These are phyloP conservation scores for Trichophyton simii DNA, from an alignment of 2,329 filamentous ascomycete genomes.

Conservation along the genomic window DNA sequence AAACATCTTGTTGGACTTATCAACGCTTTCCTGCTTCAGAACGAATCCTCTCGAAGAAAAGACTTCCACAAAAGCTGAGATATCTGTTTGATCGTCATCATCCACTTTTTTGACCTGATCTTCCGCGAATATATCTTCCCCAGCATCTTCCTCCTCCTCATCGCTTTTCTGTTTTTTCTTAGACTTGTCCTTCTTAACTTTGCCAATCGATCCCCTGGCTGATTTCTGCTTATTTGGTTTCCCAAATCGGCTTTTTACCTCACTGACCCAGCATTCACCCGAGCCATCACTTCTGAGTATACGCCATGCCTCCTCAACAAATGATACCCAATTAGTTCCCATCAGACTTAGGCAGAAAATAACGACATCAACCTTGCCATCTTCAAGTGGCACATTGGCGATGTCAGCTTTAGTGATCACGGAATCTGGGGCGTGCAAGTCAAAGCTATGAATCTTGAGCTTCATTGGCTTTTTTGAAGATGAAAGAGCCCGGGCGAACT, in stretches of 20 bases:
- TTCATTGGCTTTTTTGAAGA: conserved; percentile 52
- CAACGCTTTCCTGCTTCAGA: conserved; percentile 60
- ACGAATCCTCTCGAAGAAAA: conserved; percentile 70
- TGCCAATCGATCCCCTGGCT: conserved; percentile 15
- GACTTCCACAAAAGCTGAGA: conserved; percentile 74
- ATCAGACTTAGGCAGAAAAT: conserved; percentile 95
- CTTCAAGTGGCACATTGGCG: conserved; percentile 61
- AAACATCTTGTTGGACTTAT: conserved; percentile 94
- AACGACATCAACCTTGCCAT: conserved; percentile 68
- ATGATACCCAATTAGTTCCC: conserved; percentile 97
- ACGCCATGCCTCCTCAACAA: conserved; percentile 90
- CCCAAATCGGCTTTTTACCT: conserved; percentile 89
- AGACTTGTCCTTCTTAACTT: conserved; percentile 37
- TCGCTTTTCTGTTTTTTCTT: conserved; percentile 32
- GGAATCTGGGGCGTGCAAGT: conserved; percentile 64
- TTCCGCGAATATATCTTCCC: conserved; percentile 45
- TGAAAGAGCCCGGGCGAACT: conserved; percentile 56
- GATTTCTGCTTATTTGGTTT: conserved; percentile 37
- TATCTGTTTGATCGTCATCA: conserved; percentile 63
- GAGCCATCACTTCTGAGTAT: conserved; percentile 72
- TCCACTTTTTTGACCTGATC: conserved; percentile 48
- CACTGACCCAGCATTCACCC: conserved; percentile 86
- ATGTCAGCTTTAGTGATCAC: conserved; percentile 85
- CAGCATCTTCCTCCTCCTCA: conserved; percentile 40
- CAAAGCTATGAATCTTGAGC: conserved; percentile 69